Conservation (phyloP, 441 rosid species). For the Populus trichocarpa region DNA sequence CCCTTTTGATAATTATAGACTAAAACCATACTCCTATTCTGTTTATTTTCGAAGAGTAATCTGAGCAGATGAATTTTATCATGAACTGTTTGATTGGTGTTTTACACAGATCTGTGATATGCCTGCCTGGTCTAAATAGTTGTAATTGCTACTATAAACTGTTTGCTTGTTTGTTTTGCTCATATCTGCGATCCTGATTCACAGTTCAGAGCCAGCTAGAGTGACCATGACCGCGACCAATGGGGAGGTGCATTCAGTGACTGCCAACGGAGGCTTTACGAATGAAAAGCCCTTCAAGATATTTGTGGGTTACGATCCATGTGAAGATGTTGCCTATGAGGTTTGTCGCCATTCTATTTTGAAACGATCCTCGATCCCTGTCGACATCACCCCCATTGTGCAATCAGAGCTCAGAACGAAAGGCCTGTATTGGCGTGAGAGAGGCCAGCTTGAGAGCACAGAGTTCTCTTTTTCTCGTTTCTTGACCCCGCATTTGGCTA, state of each 20-base stretch:
- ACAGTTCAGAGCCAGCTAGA: not conserved
- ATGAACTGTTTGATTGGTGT: not conserved
- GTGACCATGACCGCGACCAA: constrained; percentile 38
- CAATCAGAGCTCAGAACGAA: constrained; percentile 75
- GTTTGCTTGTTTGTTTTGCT: not conserved
- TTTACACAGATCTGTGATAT: not conserved
- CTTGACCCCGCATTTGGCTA: constrained; percentile 76
- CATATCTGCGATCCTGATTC: constrained; percentile 3
- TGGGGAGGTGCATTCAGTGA: constrained; percentile 23
- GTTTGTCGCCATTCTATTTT: constrained; percentile 71
- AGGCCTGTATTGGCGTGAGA: constrained; percentile 78
- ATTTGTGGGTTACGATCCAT: constrained; percentile 88
- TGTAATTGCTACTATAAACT: not conserved
- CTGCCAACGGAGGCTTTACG: constrained; percentile 22
- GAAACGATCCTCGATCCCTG: constrained; percentile 75
- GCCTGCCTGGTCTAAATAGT: not conserved
- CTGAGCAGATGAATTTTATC: not conserved
- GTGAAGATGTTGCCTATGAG: constrained; percentile 79
- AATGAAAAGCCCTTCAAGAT: constrained; percentile 54
- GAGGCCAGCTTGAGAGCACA: constrained; percentile 83
- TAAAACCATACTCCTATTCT: not conserved
- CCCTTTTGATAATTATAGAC: not conserved
- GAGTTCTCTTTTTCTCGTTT: constrained; percentile 92
- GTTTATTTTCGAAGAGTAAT: not conserved
- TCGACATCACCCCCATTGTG: constrained; percentile 67